Evolutionary conservation across 805 yeast genomes (phyloP), one percentile per base, ranked within the genome.

Genomic region (Kazachstania bromeliacearum): DNA sequence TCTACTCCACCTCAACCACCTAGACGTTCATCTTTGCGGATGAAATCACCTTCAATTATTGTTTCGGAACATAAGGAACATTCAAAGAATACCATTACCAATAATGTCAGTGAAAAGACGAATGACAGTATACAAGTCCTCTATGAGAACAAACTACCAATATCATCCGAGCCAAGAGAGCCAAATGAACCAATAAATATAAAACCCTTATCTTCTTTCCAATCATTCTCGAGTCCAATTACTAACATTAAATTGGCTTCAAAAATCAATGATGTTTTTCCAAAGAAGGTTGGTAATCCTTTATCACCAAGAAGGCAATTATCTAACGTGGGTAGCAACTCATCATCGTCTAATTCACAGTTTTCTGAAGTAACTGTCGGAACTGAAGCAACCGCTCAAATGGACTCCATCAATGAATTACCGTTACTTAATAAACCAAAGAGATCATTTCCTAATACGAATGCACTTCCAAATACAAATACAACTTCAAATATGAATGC

Each of bases 291-390:
- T 31, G 5, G 33, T 16, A 28, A 14, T 28, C 23, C 37, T 31
- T 22, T 48, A 19, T 47, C 51, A n/a, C 56, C 58, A 1, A 36
- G 47, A 15, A 43, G 57, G 26, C 48, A 49, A 27, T 31, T 51
- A 13, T 57, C 59, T 4, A 51, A 49, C 21, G 36, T 43, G n/a
- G 48, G 41, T 4, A 55, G 60, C 24, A 39, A 38, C 15, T 29
- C 40, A 20, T 38, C 43, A 34, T 40, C 48, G 2, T 45, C 53
- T 1, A 53, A 55, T 31, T 54, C 62, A 1, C 47, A 52, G 30
- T 51, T 54, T 32, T 55, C 60, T 0, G 36, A 42, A 13, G 35
- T 34, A 13, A 44, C 59, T 13, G 37, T 35, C 17, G 42, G 34
- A 23, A 51, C 57, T 4, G 39, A 37, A 17, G 28, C 44, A 1